A percentile compares a stretch with the other conserved stretches of the same genome.
Conservation (phyloP, 176 grass and related monocot genomes). For the Stipa capillata region DNA sequence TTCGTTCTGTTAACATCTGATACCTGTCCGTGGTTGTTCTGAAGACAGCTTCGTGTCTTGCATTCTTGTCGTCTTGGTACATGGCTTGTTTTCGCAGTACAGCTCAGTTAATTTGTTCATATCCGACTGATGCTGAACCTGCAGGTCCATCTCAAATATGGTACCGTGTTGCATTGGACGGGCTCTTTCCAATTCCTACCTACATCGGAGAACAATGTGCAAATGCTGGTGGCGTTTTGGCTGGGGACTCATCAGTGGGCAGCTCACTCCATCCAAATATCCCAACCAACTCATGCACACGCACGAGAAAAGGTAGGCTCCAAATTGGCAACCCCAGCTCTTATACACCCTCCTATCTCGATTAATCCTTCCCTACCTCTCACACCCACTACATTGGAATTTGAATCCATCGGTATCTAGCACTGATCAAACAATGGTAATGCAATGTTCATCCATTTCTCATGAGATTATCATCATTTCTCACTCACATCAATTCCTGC, state of each 20-base stretch:
- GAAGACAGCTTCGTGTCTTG: not conserved
- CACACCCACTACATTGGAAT: too few relatives aligned
- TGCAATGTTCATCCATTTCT: not conserved
- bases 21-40: not conserved
- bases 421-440: constrained; percentile 26
- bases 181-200: constrained; percentile 3
- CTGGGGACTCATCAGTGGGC: constrained; percentile 5
- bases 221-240: constrained; percentile 22
- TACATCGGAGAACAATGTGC: not conserved
- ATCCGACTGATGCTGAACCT: too few relatives aligned
- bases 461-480: not conserved
- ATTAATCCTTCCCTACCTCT: not conserved
- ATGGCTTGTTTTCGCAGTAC: not conserved
- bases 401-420: not conserved
- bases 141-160: not conserved
- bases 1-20: not conserved
- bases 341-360: constrained; percentile 10
- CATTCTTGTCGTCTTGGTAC: not conserved
- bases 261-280: constrained; percentile 28
- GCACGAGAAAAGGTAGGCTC: not conserved
- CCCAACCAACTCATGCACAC: constrained; percentile 24
- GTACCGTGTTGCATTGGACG: not conserved
- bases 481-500: not conserved
- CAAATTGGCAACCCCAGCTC: not conserved
- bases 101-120: not conserved